A percentile compares a stretch with the other conserved stretches of the same genome.
Conservation (phyloP, 345 rosid genomes). For the Stellera chamaejasme region DNA sequence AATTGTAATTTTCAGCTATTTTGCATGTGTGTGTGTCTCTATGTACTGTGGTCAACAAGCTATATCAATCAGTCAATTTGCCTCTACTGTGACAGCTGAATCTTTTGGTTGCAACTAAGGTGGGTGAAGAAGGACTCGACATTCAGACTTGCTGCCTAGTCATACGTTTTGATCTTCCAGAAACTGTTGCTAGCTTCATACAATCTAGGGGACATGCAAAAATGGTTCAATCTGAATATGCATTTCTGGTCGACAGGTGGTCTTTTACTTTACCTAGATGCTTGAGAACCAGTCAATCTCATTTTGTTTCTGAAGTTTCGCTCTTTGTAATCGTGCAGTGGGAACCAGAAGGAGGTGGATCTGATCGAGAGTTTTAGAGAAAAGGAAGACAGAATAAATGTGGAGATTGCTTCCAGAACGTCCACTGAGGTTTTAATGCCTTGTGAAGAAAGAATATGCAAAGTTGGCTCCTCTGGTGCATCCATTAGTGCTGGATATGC, state of each 20-base stretch:
- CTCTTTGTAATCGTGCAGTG: conserved; percentile 41
- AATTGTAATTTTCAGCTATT: not conserved
- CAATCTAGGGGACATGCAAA: conserved; percentile 98
- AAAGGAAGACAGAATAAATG: conserved; percentile 59
- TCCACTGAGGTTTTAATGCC: conserved; percentile 39
- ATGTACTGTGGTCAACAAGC: not conserved
- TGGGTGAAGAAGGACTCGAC: conserved; percentile 98
- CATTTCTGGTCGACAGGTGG: conserved; percentile 86
- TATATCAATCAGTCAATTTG: not conserved
- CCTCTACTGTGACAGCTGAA: conserved; percentile 59
- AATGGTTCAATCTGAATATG: conserved; percentile 93
- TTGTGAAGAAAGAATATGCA: conserved; percentile 51
- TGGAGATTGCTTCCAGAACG: conserved; percentile 64
- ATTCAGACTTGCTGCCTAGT: conserved; percentile 97
- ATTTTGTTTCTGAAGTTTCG: conserved; percentile 4
- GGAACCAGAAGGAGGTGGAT: conserved; percentile 59
- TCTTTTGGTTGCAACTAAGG: conserved; percentile 90
- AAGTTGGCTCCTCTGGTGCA: conserved; percentile 72
- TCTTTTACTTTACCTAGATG: conserved; percentile 5
- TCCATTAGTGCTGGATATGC: conserved; percentile 71
- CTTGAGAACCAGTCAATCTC: conserved; percentile 9
- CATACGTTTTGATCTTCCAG: conserved; percentile 91
- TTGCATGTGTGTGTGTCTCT: not conserved
- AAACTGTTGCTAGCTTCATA: conserved; percentile 90
- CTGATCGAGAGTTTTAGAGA: conserved; percentile 50